Conservation (phyloP, 148 eudicot genomes). For the Chenopodium quinoa region DNA sequence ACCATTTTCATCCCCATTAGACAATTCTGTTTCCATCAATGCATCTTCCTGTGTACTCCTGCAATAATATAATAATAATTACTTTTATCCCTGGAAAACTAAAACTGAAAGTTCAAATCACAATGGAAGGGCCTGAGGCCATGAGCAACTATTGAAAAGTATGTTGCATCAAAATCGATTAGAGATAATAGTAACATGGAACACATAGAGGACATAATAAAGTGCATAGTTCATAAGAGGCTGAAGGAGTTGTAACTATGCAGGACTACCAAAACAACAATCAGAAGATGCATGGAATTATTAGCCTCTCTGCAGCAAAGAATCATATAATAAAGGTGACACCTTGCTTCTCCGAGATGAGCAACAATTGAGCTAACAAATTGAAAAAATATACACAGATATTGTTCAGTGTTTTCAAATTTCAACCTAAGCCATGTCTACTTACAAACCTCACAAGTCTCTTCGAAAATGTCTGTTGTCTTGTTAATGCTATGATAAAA, state of each 20-base stretch:
- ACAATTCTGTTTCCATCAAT: slow-evolving; percentile 41
- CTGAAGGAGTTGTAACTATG: not conserved
- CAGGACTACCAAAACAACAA: not conserved
- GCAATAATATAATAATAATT: slow-evolving; percentile 22
- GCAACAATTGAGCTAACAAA: not conserved
- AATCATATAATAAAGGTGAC: not conserved
- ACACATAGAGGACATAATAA: not conserved
- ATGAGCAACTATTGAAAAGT: not conserved
- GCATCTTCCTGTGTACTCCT: slow-evolving; percentile 68
- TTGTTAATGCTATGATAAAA: too few relatives aligned
- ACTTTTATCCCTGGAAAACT: not conserved
- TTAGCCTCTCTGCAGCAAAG: not conserved
- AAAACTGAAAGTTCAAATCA: not conserved
- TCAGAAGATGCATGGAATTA: not conserved
- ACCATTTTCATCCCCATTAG: slow-evolving; percentile 48
- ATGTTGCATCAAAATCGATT: not conserved
- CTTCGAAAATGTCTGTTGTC: not conserved
- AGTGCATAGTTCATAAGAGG: not conserved
- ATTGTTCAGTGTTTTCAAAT: not conserved
- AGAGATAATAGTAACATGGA: not conserved
- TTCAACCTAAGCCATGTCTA: not conserved
- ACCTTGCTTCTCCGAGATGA: not conserved
- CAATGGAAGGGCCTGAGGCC: not conserved
- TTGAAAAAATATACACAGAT: not conserved
- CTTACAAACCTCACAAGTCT: not conserved